Base-by-base conservation (phyloP, 78 protist species). In the Dictyostelium citrinum region DNA sequence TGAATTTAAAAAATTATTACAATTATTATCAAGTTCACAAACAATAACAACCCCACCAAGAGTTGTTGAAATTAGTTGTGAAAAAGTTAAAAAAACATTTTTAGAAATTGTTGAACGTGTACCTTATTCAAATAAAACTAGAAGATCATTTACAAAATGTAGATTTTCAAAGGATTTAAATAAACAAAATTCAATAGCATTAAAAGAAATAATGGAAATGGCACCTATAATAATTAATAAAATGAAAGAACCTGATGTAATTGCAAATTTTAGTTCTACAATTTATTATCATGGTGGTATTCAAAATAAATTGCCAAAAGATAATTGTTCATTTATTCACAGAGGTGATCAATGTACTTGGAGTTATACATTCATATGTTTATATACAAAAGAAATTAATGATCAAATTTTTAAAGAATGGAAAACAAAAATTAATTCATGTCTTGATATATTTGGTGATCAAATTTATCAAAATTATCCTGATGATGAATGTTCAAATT, bases 391-490 rank as follows among this genome's bases (percentile, higher is more conserved):
- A 24, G 24, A 39, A 24, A 61, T 16, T 7, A 76, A 76, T 27
- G 84, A 79, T 51, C 3, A 11, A 79, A 11, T 79, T 2, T 55
- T 79, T 27, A n/a, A 29, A 8, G 41, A 49, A 27, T 79, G 84
- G 84, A 79, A 46, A 51, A 7, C 17, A 58, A 16, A 8, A 12
- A 29, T 74, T 12, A 37, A 20, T 39, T 17, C 22, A n/a, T 22
- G 0, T 37, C 14, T 74, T 1, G 14, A 37, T 17, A n/a, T 20
- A 41, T 41, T 74, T 41, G 55, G 55, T 2, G 20, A 22, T 27
- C 31, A n/a, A 39, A 39, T 74, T 31, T 77, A 77, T 37, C 82
- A 43, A 46, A 77, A 77, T 45, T 77, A 77, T 77, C 82, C 82
- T 1, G 82, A 77, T 46, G n/a, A 77, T 45, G 64, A 39, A 39